Evolutionary conservation across 2,329 filamentous ascomycete genomes (phyloP), one percentile per base, ranked within the genome.

Genomic region (Neophaeococcomyces mojaviensis): DNA sequence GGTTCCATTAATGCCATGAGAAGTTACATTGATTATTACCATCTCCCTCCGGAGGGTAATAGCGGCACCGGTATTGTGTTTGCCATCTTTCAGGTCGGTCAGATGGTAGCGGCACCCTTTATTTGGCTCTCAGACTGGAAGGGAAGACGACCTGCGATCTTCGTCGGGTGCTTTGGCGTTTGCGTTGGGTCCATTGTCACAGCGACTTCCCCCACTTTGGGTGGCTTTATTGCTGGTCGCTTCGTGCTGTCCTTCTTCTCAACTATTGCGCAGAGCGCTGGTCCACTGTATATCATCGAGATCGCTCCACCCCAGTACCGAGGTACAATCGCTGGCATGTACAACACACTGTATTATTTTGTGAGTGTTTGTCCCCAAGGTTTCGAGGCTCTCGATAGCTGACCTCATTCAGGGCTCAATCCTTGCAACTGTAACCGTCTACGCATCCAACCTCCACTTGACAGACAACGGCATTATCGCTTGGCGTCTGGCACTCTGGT

Each of bases 211-310:
- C 53, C 54, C 2, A 58, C 52, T 36, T 64, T 69, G 1, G 65
- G 62, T 8, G 70, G 74, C 48, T 80, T 82, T 60, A 76, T 81
- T 61, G 75, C 65, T 6, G 73, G 74, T 4, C 66, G 75, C 19
- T 77, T 78, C 56, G 55, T 77, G 19, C 66, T 78, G 16, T 74
- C 74, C 5, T 75, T 77, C 47, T 79, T 79, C 32, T 77, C 79
- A 34, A 71, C 74, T 2, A 77, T 83, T 48, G 73, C 75, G 3
- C 72, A 74, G 4, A 72, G 76, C 2, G 77, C 78, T 4, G 79
- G 75, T 1, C 80, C 80, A 1, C 73, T 77, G n/a, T 82, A 81
- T 57, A 74, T 76, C 13, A 74, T 78, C 36, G 81, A 84, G 59
- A 69, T 81, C 46, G 71, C 77, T 1, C 80, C 83, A 55, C 80